Evolutionary conservation across 2,329 filamentous ascomycete genomes (phyloP).

Genomic region (Diaporthe velutina): DNA sequence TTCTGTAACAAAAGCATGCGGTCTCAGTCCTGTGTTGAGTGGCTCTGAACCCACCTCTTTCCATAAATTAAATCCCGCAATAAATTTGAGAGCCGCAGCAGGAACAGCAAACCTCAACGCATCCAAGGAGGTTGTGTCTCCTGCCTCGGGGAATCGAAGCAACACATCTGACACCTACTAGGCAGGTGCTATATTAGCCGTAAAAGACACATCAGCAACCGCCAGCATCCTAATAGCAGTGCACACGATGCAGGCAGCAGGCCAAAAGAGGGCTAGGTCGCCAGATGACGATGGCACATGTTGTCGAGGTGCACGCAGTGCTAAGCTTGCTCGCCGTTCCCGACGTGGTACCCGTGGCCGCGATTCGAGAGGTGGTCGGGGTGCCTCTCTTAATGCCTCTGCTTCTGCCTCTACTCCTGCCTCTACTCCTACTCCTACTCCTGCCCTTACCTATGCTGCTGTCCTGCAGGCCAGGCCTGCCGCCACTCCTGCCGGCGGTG

Average conservation of each 20-base stretch:
- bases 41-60: background rate
- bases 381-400: no score
- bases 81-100: background rate
- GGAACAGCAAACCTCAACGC: background rate
- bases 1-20: no score
- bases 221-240: background rate
- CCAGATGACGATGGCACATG: background rate
- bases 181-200: background rate
- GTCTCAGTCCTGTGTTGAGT: background rate
- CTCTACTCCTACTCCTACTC: no score
- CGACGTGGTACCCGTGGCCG: no score
- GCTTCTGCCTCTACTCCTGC: no score
- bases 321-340: background rate
- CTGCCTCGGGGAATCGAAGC: background rate
- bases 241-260: no score
- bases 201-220: background rate
- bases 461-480: no score
- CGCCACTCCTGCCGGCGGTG: no score
- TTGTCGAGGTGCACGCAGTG: background rate
- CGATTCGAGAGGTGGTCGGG: no score
- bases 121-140: background rate
- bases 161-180: background rate
- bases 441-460: no score
- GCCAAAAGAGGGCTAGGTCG: background rate
- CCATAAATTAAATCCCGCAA: background rate